Evolutionary conservation across 495 filamentous ascomycete genomes (phyloP), one percentile per base, ranked within the genome.

Genomic region (Baudoinia panamericana): DNA sequence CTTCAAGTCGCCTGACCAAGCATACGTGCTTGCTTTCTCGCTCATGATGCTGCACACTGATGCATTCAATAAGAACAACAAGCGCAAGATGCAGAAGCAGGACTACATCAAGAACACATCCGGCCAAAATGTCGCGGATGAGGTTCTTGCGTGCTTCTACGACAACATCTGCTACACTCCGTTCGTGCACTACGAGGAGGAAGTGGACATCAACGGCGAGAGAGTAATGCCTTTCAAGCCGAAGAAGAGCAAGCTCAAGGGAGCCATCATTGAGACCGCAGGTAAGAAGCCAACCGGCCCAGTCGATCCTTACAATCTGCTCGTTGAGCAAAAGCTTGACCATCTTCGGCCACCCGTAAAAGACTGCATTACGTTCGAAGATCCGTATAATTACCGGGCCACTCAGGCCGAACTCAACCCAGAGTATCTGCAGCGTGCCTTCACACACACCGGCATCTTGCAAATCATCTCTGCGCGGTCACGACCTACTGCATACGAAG

Each of bases 61-160:
- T 56, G 84, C 92, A 9, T 95, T 95, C 73, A 99, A 99, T 67
- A 93, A 88, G 59, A 96, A 95, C 66, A 96, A 96, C 59, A 96
- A 94, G 63, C 75, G 87, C 53, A 99, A 96, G 61, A 99, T 99
- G 90, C 86, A 93, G 56, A 92, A 92, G 51, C 68, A 69, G 0
- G 90, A 96, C 45, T 99, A 99, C 58, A 71, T 94, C 38, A 96
- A 92, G 60, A 96, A 95, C 57, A 90, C 85, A 3, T 55, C 54
- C 11, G 73, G 76, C 7, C 84, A 94, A 56, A 85, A 85, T 11
- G 80, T 96, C 17, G 79, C 81, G 20, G 85, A 90, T 40, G 90
- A 95, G 39, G 83, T 96, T 20, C 67, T 95, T 5, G 85, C 82
- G 55, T 95, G 87, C 56, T 90, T 96, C 55, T 99, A 96, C 60